phyloP scores from a whole-genome alignment of 306 rosid species.

The Prunus mume region DNA sequence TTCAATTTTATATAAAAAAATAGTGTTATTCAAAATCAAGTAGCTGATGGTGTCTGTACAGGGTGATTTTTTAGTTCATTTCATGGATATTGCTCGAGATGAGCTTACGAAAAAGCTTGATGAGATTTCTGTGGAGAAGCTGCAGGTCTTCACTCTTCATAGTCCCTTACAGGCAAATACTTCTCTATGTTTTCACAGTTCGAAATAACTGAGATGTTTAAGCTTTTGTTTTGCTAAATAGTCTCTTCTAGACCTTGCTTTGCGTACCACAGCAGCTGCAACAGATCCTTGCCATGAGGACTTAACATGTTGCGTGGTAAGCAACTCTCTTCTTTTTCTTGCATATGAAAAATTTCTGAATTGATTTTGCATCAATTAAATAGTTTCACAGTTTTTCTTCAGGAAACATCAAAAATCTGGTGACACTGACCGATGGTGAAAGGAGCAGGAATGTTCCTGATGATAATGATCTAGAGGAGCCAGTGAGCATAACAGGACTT shows the following conservation, averaged over 20 bases:
- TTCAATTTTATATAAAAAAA: slow-evolving; percentile 20
- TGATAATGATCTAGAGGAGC: slow-evolving; percentile 60
- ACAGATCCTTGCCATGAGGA: slow-evolving; percentile 96
- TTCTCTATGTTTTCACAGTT: slow-evolving; percentile 1
- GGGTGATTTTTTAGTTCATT: slow-evolving; percentile 99
- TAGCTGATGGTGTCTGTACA: slow-evolving; percentile 26
- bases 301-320: slow-evolving; percentile 90
- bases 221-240: slow-evolving; percentile 24
- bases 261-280: slow-evolving; percentile 94
- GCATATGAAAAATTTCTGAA: not conserved
- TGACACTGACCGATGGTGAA: slow-evolving; percentile 52
- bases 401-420: slow-evolving; percentile 88
- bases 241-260: slow-evolving; percentile 97
- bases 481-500: slow-evolving; percentile 73
- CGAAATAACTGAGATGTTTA: not conserved
- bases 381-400: slow-evolving; percentile 27
- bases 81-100: slow-evolving; percentile 95
- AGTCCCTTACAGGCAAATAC: slow-evolving; percentile 1
- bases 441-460: slow-evolving; percentile 40
- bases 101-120: slow-evolving; percentile 87
- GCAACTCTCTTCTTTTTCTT: slow-evolving; percentile 30
- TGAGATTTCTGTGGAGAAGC: slow-evolving; percentile 93
- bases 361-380: slow-evolving; percentile 14
- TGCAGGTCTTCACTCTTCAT: slow-evolving; percentile 56
- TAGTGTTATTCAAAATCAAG: not conserved